These are phyloP conservation scores for Poronia punctata DNA, from an alignment of 495 filamentous ascomycete genomes.

Conservation along the genomic window DNA sequence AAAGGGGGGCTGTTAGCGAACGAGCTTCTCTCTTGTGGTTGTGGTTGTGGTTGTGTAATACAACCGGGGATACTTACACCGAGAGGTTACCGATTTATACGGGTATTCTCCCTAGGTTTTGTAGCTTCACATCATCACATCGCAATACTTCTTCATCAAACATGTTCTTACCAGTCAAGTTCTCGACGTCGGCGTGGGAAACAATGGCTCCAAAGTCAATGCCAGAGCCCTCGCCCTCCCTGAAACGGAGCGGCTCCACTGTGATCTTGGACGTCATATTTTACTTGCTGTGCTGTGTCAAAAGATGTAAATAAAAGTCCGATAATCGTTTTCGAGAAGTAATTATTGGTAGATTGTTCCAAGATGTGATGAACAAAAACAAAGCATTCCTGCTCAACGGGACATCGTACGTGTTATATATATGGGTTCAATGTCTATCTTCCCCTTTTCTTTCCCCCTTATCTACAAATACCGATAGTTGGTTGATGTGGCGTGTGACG, in stretches of 20 bases:
- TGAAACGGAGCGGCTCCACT: constrained; percentile 36
- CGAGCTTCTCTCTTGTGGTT: not conserved
- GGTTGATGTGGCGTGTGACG: too few relatives aligned
- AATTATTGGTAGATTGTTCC: not conserved
- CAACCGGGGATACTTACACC: constrained; percentile 34
- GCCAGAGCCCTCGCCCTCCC: constrained; percentile 33
- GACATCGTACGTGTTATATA: too few relatives aligned
- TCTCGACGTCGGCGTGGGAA: constrained; percentile 50
- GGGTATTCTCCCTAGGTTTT: constrained; percentile 43
- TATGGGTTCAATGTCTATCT: too few relatives aligned
- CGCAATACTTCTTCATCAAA: constrained; percentile 5
- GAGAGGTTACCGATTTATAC: constrained; percentile 50
- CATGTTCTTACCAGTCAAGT: constrained; percentile 46
- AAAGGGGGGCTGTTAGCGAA: not conserved
- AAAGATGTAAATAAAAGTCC: not conserved
- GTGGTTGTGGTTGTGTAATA: too few relatives aligned
- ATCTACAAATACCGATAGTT: too few relatives aligned
- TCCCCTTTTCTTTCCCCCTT: too few relatives aligned
- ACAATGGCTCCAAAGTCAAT: constrained; percentile 55
- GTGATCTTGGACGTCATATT: constrained; percentile 9
- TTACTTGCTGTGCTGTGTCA: not conserved
- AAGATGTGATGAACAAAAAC: too few relatives aligned
- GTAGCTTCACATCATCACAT: constrained; percentile 8
- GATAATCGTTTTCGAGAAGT: too few relatives aligned
- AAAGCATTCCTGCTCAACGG: too few relatives aligned